Conservation (phyloP, 2,329 filamentous ascomycete species). For the Colletotrichum theobromicola region DNA sequence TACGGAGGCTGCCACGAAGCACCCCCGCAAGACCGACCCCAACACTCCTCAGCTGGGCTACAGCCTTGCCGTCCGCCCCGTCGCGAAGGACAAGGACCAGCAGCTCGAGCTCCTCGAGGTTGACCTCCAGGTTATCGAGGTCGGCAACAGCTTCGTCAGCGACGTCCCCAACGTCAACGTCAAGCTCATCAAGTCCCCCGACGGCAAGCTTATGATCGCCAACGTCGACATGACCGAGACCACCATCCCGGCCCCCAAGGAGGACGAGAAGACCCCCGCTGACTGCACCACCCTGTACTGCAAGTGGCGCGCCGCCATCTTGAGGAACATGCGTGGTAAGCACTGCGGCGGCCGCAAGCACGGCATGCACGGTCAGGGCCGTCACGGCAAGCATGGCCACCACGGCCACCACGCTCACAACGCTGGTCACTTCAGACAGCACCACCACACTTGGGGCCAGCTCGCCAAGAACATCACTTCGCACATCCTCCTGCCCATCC, state of each 20-base stretch:
- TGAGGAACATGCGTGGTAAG: constrained; percentile 36
- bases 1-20: constrained; percentile 29
- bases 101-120: constrained; percentile 58
- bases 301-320: constrained; percentile 57
- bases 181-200: constrained; percentile 64
- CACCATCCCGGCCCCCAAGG: constrained; percentile 18
- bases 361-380: constrained; percentile 25
- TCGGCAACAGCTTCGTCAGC: constrained; percentile 60
- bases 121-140: constrained; percentile 64
- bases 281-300: constrained; percentile 54
- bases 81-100: constrained; percentile 55
- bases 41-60: constrained; percentile 51
- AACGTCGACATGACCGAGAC: constrained; percentile 44
- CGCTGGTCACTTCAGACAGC: constrained; percentile 30
- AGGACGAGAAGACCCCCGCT: constrained; percentile 25
- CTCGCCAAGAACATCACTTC: constrained; percentile 61
- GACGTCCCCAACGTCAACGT: constrained; percentile 62
- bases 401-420: constrained; percentile 31
- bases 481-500: constrained; percentile 70
- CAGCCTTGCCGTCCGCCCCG: constrained; percentile 46
- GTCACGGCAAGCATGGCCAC: constrained; percentile 23
- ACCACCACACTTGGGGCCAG: constrained; percentile 45
- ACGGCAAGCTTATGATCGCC: constrained; percentile 60
- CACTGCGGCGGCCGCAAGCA: constrained; percentile 40
- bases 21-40: constrained; percentile 34